Base-by-base conservation (phyloP, 2,329 filamentous ascomycete species). In the Kalmusia sp. region DNA sequence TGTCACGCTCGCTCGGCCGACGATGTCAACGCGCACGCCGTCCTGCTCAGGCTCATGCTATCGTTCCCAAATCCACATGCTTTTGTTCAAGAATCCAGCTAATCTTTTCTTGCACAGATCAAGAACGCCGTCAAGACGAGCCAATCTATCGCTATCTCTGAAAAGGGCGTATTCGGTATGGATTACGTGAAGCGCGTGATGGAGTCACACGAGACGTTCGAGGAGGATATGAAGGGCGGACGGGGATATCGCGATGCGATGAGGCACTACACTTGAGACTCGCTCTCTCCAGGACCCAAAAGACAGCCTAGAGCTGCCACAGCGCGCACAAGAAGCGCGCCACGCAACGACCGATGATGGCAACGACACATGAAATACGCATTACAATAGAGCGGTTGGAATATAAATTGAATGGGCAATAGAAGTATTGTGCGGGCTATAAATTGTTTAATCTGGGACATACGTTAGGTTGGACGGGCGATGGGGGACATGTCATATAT, bases 81-180 rank as follows among this genome's bases (percentile, higher is more conserved):
- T 31, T 17, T 28, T 45, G 30, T 25, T 39, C 39, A 19, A 12
- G 14, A 33, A 25, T 33, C 34, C 40, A 49, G 49, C 55, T 64
- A 49, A 69, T 28, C 8, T n/a, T n/a, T 1, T 35, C 14, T 19
- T n/a, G 39, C 40, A 33, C 80, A 93, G 84, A 96, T 96, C 80
- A 96, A 96, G 79, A 96, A 96, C 70, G 88, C 89, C 9, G 87
- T 96, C 43, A 85, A 89, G 51, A 93, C 90, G 0, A 91, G 91
- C 2, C 91, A 96, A 73, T 89, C 90, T 0, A 81, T 96, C 14
- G 91, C 92, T 1, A 83, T 93, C 38, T 89, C 91, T 59, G 90
- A 92, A 71, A 80, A 84, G 22, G 84, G 87, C 54, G 79, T 84
- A 3, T 82, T 96, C 27, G 84, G 84, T 49, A 92, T 96, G 88